These are phyloP conservation scores for Papiliotrema flavescens DNA, from an alignment of 1,284 basidiomycete species.

Conservation along the genomic window DNA sequence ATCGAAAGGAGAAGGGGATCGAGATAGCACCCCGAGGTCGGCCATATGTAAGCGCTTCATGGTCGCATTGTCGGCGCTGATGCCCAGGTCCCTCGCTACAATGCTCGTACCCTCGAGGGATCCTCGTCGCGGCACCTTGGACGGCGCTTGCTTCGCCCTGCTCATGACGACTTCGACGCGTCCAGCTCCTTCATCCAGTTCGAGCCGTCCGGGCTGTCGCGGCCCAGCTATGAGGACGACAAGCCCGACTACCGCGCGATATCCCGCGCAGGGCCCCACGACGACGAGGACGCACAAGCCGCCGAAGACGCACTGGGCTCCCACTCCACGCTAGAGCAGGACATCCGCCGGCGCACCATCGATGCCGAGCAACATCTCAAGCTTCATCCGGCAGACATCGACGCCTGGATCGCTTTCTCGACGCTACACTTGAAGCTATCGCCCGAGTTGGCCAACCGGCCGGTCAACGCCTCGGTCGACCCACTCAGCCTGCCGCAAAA, in stretches of 20 bases:
- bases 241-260: constrained; percentile 13
- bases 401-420: constrained; percentile 41
- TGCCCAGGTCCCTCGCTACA: constrained; percentile 18
- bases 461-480: constrained; percentile 4
- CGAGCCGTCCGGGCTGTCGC: background rate
- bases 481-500: constrained; percentile 11
- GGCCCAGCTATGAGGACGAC: constrained; percentile 1
- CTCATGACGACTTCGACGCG: constrained; percentile 2
- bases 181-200: constrained; percentile 10
- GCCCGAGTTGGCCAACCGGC: constrained; percentile 1
- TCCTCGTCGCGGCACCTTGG: constrained; percentile 14
- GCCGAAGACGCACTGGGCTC: constrained; percentile 20
- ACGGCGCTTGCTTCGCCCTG: constrained; percentile 16
- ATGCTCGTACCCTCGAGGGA: constrained; percentile 9
- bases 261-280: constrained; percentile 7
- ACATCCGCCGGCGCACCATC: constrained; percentile 21
- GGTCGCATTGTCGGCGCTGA: background rate
- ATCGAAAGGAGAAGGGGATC: constrained; percentile 29
- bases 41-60: constrained; percentile 11
- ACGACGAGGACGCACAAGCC: constrained; percentile 16
- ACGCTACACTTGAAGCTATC: constrained; percentile 31
- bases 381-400: constrained; percentile 25
- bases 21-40: constrained; percentile 32
- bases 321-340: constrained; percentile 31
- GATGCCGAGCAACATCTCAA: constrained; percentile 34